A percentile compares a stretch with the other conserved stretches of the same genome.
These are phyloP conservation scores for Aspergillus ochraceoroseus DNA, from an alignment of 2,329 filamentous ascomycete species.

Conservation along the genomic window DNA sequence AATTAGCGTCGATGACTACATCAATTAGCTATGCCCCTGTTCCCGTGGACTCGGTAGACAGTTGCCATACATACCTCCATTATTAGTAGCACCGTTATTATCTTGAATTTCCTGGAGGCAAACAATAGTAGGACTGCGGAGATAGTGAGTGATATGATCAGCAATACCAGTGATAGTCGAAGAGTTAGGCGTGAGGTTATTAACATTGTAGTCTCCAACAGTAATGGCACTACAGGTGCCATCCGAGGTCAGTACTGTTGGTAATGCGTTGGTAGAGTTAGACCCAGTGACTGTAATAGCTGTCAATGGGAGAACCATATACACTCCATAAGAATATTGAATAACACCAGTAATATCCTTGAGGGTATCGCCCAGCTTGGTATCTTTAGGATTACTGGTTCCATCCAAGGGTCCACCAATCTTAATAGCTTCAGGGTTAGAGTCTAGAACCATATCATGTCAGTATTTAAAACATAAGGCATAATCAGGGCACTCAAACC, in stretches of 20 bases:
- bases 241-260: slow-evolving; percentile 46
- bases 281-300: slow-evolving; percentile 49
- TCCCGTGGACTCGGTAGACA: too few species aligned
- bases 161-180: slow-evolving; percentile 56
- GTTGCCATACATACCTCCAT: slow-evolving; percentile 53
- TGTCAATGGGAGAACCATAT: slow-evolving; percentile 61
- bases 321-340: slow-evolving; percentile 62
- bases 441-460: slow-evolving; percentile 49
- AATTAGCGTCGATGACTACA: slow-evolving; percentile 49
- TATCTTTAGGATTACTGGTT: slow-evolving; percentile 54
- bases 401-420: slow-evolving; percentile 63
- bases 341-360: slow-evolving; percentile 66
- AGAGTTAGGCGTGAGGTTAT: slow-evolving; percentile 59
- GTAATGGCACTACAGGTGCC: slow-evolving; percentile 59
- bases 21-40: too few species aligned
- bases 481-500: slow-evolving; percentile 40
- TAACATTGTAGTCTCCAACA: slow-evolving; percentile 64
- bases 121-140: slow-evolving; percentile 60
- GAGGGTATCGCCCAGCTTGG: slow-evolving; percentile 61
- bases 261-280: slow-evolving; percentile 46
- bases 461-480: slow-evolving; percentile 3
- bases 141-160: slow-evolving; percentile 59
- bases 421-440: slow-evolving; percentile 64
- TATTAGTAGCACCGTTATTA: slow-evolving; percentile 56
- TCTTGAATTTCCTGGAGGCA: slow-evolving; percentile 70